Conservation (phyloP, 1,284 basidiomycete genomes). For the Quambalaria eucalypti region DNA sequence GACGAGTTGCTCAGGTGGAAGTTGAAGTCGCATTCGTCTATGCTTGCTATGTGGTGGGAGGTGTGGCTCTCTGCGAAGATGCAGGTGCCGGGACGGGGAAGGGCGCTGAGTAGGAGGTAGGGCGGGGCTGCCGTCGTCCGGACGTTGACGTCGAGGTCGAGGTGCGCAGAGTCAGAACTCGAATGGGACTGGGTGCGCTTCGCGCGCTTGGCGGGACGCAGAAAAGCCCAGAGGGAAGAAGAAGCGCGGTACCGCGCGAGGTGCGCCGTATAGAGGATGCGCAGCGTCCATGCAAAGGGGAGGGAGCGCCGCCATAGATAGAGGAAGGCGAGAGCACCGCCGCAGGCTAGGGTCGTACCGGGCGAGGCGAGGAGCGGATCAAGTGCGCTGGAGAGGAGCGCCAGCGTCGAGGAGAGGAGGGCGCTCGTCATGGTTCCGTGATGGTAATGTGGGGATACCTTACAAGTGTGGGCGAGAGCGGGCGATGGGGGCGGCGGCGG, state of each 20-base stretch:
- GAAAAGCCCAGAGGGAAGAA: neutral
- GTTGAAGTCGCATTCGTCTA: slow-evolving; percentile 28
- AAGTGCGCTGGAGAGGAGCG: too few relatives aligned
- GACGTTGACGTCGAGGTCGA: neutral
- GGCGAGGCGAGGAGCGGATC: too few relatives aligned
- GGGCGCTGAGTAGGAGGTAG: slow-evolving; percentile 8
- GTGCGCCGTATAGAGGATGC: neutral
- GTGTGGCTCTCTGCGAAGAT: slow-evolving; percentile 16
- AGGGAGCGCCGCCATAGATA: neutral
- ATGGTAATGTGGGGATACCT: too few relatives aligned
- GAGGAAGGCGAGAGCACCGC: too few relatives aligned
- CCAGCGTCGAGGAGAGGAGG: too few relatives aligned
- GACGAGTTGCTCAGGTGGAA: slow-evolving; percentile 25
- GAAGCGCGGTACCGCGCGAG: neutral
- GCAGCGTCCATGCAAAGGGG: neutral
- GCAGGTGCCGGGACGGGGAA: slow-evolving; percentile 16
- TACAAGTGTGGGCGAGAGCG: too few relatives aligned
- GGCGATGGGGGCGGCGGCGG: too few relatives aligned
- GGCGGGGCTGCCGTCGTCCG: slow-evolving; percentile 5
- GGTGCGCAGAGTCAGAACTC: neutral
- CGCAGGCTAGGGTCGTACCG: too few relatives aligned
- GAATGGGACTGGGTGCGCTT: too few relatives aligned
- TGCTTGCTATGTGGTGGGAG: slow-evolving; percentile 11
- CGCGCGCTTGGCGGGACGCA: neutral
- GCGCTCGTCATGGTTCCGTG: too few relatives aligned